Evolutionary conservation across 1,139 yeast genomes (phyloP).

Genomic region (Casaregolazyma suthepensis): DNA sequence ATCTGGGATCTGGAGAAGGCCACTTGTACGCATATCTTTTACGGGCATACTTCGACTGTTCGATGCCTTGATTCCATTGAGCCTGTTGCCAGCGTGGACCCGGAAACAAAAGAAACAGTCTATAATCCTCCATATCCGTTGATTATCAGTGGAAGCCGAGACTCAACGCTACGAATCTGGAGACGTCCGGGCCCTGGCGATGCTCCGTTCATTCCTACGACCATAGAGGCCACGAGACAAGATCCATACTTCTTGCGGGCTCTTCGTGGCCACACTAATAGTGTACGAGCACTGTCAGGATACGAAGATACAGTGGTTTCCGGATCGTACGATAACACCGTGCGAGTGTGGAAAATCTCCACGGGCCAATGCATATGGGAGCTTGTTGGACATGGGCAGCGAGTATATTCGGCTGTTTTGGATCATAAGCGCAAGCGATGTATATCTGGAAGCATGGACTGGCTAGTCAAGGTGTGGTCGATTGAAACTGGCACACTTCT

Average conservation of each 20-base stretch:
- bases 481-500: slow-evolving; percentile 65
- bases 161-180: slow-evolving; percentile 86
- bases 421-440: slow-evolving; percentile 73
- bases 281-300: slow-evolving; percentile 86
- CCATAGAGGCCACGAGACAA: slow-evolving; percentile 9
- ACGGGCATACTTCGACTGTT: slow-evolving; percentile 90
- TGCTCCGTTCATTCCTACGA: slow-evolving; percentile 12
- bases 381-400: slow-evolving; percentile 75
- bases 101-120: slow-evolving; percentile 35
- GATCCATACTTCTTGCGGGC: slow-evolving; percentile 76
- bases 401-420: slow-evolving; percentile 80
- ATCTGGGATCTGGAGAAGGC: slow-evolving; percentile 81
- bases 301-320: slow-evolving; percentile 78
- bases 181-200: slow-evolving; percentile 48
- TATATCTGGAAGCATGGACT: slow-evolving; percentile 89
- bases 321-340: slow-evolving; percentile 87
- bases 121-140: slow-evolving; percentile 61
- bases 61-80: slow-evolving; percentile 81
- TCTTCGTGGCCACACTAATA: slow-evolving; percentile 75
- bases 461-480: slow-evolving; percentile 87
- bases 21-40: slow-evolving; percentile 74
- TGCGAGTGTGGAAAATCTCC: slow-evolving; percentile 85
- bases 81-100: slow-evolving; percentile 39
- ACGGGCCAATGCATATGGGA: slow-evolving; percentile 69
- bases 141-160: slow-evolving; percentile 84